Evolutionary conservation across 1,284 basidiomycete species (phyloP).

Genomic region (Microbotryum scabiosae): DNA sequence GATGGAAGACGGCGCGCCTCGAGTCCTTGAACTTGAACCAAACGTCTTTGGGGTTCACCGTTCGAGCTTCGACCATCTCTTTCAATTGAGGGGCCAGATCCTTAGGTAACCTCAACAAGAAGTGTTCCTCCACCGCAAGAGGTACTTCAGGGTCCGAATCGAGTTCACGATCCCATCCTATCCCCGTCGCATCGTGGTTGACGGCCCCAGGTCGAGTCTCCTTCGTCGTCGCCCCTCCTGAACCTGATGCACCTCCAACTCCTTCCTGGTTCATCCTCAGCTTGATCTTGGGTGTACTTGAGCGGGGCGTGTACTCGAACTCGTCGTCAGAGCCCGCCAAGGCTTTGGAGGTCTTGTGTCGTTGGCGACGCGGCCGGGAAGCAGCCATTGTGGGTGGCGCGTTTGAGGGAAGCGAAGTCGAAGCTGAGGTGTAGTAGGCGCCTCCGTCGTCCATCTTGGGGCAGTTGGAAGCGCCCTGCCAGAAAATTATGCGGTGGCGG

Average conservation of each 20-base stretch:
- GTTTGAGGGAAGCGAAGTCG: neutral
- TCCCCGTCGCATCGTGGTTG: conserved; percentile 10
- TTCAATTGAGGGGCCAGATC: conserved; percentile 59
- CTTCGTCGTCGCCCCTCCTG: conserved; percentile 53
- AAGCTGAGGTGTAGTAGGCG: neutral
- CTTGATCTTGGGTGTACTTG: conserved; percentile 54
- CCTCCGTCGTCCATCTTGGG: no score
- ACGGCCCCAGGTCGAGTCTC: conserved; percentile 54
- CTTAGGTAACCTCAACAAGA: conserved; percentile 81
- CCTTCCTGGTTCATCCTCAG: conserved; percentile 70
- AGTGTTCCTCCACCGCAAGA: conserved; percentile 93
- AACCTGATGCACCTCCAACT: conserved; percentile 49
- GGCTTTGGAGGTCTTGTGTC: conserved; percentile 1
- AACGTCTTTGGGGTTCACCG: conserved; percentile 53
- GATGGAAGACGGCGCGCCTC: conserved; percentile 79
- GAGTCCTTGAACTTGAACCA: conserved; percentile 99
- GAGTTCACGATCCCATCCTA: conserved; percentile 61
- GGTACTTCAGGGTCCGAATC: conserved; percentile 85
- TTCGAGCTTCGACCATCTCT: conserved; percentile 43
- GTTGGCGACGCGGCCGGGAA: conserved; percentile 11
- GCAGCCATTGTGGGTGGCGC: conserved; percentile 15
- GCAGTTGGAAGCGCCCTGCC: no score
- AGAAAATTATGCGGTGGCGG: no score
- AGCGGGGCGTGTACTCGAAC: neutral
- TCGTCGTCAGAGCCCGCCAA: conserved; percentile 14